Evolutionary conservation across 2,329 filamentous ascomycete genomes (phyloP).

Genomic region (Xylaria sp.): DNA sequence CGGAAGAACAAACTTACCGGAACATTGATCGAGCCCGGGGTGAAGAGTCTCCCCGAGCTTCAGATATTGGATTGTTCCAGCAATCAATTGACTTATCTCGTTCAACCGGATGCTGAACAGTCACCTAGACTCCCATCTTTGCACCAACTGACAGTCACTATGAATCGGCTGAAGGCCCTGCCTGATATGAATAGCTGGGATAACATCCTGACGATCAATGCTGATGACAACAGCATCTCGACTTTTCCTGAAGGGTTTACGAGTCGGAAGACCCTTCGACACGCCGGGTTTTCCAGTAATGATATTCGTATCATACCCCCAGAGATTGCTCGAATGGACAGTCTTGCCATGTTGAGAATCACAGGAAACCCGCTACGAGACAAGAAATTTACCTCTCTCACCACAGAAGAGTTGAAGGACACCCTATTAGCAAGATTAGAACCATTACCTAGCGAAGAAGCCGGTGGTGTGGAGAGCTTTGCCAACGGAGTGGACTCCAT

Average conservation of each 20-base stretch:
- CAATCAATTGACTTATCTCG: slow-evolving; percentile 74
- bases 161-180: slow-evolving; percentile 79
- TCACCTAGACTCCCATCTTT: slow-evolving; percentile 75
- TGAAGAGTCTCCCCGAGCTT: slow-evolving; percentile 70
- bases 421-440: slow-evolving; percentile 74
- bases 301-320: slow-evolving; percentile 81
- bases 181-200: slow-evolving; percentile 81
- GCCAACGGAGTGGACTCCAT: slow-evolving; percentile 46
- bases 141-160: slow-evolving; percentile 78
- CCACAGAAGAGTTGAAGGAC: slow-evolving; percentile 82
- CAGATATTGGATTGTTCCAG: slow-evolving; percentile 81
- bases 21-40: slow-evolving; percentile 72
- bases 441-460: slow-evolving; percentile 57
- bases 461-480: slow-evolving; percentile 41
- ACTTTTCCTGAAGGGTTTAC: slow-evolving; percentile 81
- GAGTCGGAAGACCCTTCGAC: slow-evolving; percentile 73
- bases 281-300: slow-evolving; percentile 87
- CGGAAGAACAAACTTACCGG: slow-evolving; percentile 83
- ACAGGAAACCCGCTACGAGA: slow-evolving; percentile 92
- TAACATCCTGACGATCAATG: slow-evolving; percentile 76
- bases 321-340: slow-evolving; percentile 82
- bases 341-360: slow-evolving; percentile 77
- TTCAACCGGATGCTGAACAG: slow-evolving; percentile 52
- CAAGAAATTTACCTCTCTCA: slow-evolving; percentile 84
- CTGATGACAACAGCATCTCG: slow-evolving; percentile 83